Base-by-base conservation (phyloP, 2,329 filamentous ascomycete genomes). In the Corniculantispora saksenae region DNA sequence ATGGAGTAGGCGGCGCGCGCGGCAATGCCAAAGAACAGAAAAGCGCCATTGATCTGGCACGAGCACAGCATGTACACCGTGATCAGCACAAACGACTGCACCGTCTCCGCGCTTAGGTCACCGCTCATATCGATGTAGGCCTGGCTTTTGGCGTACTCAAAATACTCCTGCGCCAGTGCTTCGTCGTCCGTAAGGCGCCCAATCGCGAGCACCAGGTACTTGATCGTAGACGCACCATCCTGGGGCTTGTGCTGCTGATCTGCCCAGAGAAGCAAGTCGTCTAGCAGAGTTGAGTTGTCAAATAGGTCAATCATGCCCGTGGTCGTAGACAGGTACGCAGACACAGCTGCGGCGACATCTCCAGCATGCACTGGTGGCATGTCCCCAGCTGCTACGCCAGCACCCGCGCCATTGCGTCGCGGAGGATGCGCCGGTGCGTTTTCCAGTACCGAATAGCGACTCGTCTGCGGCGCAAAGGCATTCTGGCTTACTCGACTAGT, bases 31-130 rank as follows among this genome's bases (percentile, higher is more conserved):
- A 85, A 85, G 70, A 84, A 83, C 2, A 86, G 70, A 56, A 84
- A 86, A 0, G 82, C 82, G 1, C 82, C 82, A 64, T 84, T 86
- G 70, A 85, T 84, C 69, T 85, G 83, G 61, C 82, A 85, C 3
- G 83, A 80, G 32, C 81, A 80, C 3, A 85, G 80, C 80, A 85
- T 84, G 72, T 84, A 85, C 9, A 85, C 68, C 0, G 83, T 84
- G 43, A 85, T 76, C 17, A 86, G 77, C 0, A 80, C 74, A 47
- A 85, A 85, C 0, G 78, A 80, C 66, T 85, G 82, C 0, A 85
- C 81, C 0, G 81, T 84, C 9, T 77, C 79, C 4, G 84, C 78
- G 48, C 82, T 80, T 27, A 85, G 72, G 64, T 82, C 81, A 8
- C 79, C 80, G 25, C 77, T 79, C 10, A 85, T 76, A 12, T 77